phyloP scores from a whole-genome alignment of 164 flowering plant genomes.

The Macadamia integrifolia region DNA sequence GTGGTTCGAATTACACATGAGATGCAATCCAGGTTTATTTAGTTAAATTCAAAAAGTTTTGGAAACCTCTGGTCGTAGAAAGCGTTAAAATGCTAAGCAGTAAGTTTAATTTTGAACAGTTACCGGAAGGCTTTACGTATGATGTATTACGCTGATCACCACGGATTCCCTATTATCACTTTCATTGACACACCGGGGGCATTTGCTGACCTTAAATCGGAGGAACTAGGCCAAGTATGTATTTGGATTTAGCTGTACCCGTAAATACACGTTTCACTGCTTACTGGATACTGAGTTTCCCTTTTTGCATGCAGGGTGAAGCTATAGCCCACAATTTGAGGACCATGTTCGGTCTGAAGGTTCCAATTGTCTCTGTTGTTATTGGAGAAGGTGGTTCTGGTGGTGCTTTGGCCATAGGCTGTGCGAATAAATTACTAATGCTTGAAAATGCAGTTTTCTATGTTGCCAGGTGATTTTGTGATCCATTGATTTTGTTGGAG shows the following conservation, averaged over 20 bases:
- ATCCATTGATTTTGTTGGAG: slow-evolving; percentile 1
- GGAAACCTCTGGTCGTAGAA: too few relatives aligned
- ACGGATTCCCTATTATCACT: slow-evolving; percentile 27
- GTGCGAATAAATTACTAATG: slow-evolving; percentile 87
- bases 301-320: slow-evolving; percentile 63
- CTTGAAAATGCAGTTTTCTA: slow-evolving; percentile 97
- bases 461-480: slow-evolving; percentile 81
- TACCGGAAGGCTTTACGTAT: slow-evolving; percentile 27
- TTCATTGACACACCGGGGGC: slow-evolving; percentile 33
- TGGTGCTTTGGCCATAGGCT: slow-evolving; percentile 96
- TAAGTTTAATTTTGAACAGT: slow-evolving; percentile 3
- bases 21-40: too few relatives aligned
- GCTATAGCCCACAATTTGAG: slow-evolving; percentile 90
- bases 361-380: slow-evolving; percentile 84
- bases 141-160: slow-evolving; percentile 34
- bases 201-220: slow-evolving; percentile 30
- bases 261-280: too few relatives aligned
- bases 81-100: too few relatives aligned
- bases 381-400: slow-evolving; percentile 99
- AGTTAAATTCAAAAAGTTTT: too few relatives aligned
- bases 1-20: too few relatives aligned
- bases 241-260: neutral
- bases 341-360: slow-evolving; percentile 90
- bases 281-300: too few relatives aligned
- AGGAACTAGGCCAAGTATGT: slow-evolving; percentile 28